Evolutionary conservation across 176 grass and related monocot genomes (phyloP), one percentile per base, ranked within the genome.

Genomic region (Metroxylon sagu): DNA sequence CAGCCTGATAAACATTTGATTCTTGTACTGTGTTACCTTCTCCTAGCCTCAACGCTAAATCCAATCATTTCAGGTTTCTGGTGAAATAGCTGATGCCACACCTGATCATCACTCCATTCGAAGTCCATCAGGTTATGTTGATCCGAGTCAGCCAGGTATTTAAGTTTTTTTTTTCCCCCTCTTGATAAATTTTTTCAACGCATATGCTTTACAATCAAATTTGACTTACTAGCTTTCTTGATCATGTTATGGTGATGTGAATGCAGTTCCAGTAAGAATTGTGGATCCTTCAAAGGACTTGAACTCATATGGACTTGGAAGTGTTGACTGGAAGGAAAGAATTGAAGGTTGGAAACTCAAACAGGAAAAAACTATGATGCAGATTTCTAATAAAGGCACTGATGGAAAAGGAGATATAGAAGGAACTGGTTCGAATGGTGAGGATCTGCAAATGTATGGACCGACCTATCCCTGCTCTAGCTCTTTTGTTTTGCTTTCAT

Each of bases 321-420:
- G 50, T 43, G 82, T 99, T 76, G 94, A 99, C 73, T 99, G 94
- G 94, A 93, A 99, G 73, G 94, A 99, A 82, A 89, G 94, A 86
- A 82, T 99, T 49, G 88, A 93, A 53, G 86, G 88, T 84, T 99
- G 94, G 94, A 99, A 84, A 62, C 74, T 81, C 52, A 99, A 89
- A 69, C 94, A 99, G 68, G 94, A 99, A 55, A 99, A 98, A 82
- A 89, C 70, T 65, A 93, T 93, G 68, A 74, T 89, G 76, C 94
- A 99, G 53, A 84, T 89, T 79, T 68, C 84, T 26, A 82, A 85
- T 69, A 99, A 93, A 70, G 93, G 89, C 72, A 74, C 88, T 65
- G 88, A 92, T 69, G 94, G 81, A 0, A 92, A 83, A 83, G 92
- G 87, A 71, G 93, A 98, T 76, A 83, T 98, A 62, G 93, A 98